Evolutionary conservation across 805 yeast species (phyloP).

Genomic region (Candida vartiovaarae): DNA sequence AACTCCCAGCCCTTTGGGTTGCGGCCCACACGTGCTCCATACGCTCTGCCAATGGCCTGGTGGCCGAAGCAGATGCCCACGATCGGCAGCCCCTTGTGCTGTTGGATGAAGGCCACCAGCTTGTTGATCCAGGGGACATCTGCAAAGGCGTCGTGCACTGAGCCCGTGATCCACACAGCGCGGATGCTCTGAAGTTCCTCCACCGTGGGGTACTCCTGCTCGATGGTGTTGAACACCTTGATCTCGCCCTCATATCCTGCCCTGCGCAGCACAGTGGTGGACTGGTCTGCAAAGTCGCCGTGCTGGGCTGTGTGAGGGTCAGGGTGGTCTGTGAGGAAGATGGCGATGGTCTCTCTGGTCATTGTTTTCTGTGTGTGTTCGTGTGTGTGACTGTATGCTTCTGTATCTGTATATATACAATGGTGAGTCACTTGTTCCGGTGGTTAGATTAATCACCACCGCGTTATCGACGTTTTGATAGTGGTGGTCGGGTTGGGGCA

Average conservation of each 20-base stretch:
- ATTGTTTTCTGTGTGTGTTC: conserved; percentile 1
- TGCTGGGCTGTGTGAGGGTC: conserved; percentile 11
- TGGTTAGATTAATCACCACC: background rate
- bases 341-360: conserved; percentile 16
- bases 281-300: conserved; percentile 51
- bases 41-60: conserved; percentile 62
- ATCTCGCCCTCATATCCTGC: conserved; percentile 19
- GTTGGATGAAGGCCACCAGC: conserved; percentile 24
- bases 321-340: conserved; percentile 18
- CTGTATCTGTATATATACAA: background rate
- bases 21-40: conserved; percentile 53
- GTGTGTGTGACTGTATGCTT: background rate
- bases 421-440: background rate
- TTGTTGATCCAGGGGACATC: conserved; percentile 35
- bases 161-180: conserved; percentile 48
- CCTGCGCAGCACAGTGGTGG: conserved; percentile 26
- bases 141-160: conserved; percentile 40
- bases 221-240: conserved; percentile 33
- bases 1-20: conserved; percentile 69
- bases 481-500: no score
- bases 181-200: conserved; percentile 25
- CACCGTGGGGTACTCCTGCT: conserved; percentile 16
- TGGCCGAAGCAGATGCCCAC: conserved; percentile 87
- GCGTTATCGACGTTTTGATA: background rate
- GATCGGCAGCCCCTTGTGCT: conserved; percentile 29